Conservation (phyloP, 805 yeast genomes). For the Saturnispora kantuleensis region DNA sequence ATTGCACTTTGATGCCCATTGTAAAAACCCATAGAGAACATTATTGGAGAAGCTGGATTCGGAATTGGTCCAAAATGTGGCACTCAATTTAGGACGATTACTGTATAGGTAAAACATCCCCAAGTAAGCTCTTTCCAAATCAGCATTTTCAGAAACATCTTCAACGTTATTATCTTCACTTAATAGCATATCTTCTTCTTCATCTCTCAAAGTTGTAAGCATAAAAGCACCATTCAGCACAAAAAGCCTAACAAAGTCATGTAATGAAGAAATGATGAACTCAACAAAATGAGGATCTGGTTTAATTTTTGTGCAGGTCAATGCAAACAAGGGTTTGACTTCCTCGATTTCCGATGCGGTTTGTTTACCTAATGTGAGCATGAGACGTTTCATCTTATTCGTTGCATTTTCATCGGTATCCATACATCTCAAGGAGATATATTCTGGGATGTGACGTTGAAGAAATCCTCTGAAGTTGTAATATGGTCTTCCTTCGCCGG, state of each 20-base stretch:
- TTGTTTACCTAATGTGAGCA: slow-evolving; percentile 14
- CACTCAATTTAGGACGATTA: slow-evolving; percentile 47
- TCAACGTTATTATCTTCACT: slow-evolving; percentile 46
- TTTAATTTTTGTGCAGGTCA: slow-evolving; percentile 15
- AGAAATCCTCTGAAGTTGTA: slow-evolving; percentile 59
- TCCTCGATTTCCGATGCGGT: slow-evolving; percentile 24
- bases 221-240: slow-evolving; percentile 57
- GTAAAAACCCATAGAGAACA: slow-evolving; percentile 67
- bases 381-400: slow-evolving; percentile 23
- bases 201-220: slow-evolving; percentile 56
- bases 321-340: slow-evolving; percentile 18
- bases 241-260: slow-evolving; percentile 43
- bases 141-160: slow-evolving; percentile 63
- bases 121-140: slow-evolving; percentile 78
- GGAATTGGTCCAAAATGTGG: slow-evolving; percentile 55
- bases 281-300: slow-evolving; percentile 23
- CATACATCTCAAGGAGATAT: slow-evolving; percentile 40
- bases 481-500: slow-evolving; percentile 23
- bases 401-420: slow-evolving; percentile 40
- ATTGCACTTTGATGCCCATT: slow-evolving; percentile 76
- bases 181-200: slow-evolving; percentile 62
- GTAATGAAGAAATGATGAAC: slow-evolving; percentile 35
- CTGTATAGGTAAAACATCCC: slow-evolving; percentile 61
- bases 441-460: slow-evolving; percentile 55
- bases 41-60: slow-evolving; percentile 31